Conservation (phyloP, 306 rosid species). For the Myrica gale region DNA sequence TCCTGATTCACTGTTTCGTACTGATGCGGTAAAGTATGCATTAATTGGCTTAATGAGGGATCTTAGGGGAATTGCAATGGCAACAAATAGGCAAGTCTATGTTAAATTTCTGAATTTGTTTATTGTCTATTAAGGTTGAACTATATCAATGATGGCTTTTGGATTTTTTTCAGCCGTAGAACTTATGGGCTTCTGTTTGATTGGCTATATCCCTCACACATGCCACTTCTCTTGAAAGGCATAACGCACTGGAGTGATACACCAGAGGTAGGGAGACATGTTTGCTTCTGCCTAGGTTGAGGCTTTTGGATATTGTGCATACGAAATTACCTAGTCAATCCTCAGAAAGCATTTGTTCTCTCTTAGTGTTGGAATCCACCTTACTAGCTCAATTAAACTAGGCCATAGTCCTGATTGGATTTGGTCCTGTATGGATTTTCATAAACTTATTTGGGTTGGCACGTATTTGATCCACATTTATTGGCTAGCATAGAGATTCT, state of each 20-base stretch:
- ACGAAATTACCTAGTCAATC: background rate
- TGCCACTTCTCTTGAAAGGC: constrained; percentile 86
- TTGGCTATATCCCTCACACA: constrained; percentile 94
- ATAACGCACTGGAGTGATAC: constrained; percentile 91
- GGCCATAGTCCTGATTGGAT: too few species aligned
- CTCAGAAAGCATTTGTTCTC: background rate
- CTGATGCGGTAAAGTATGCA: constrained; percentile 76
- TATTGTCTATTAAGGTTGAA: constrained; percentile 9
- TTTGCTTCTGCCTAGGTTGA: constrained; percentile 3
- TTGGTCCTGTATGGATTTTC: too few species aligned
- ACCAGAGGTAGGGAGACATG: constrained; percentile 72
- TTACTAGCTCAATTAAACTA: background rate
- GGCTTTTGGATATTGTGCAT: constrained; percentile 3
- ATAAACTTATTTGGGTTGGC: background rate
- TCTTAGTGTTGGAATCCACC: background rate
- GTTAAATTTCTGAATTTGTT: constrained; percentile 19
- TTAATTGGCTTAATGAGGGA: constrained; percentile 96
- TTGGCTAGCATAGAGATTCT: background rate
- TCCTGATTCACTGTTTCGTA: constrained; percentile 90
- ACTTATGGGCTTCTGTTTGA: constrained; percentile 92
- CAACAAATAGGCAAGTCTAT: constrained; percentile 73
- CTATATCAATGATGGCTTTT: constrained; percentile 26
- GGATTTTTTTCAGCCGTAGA: constrained; percentile 67
- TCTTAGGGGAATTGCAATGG: constrained; percentile 97
- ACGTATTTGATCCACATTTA: background rate